These are phyloP conservation scores for Mucor saturninus DNA, from an alignment of 371 early-diverging fungal genomes.

Conservation along the genomic window DNA sequence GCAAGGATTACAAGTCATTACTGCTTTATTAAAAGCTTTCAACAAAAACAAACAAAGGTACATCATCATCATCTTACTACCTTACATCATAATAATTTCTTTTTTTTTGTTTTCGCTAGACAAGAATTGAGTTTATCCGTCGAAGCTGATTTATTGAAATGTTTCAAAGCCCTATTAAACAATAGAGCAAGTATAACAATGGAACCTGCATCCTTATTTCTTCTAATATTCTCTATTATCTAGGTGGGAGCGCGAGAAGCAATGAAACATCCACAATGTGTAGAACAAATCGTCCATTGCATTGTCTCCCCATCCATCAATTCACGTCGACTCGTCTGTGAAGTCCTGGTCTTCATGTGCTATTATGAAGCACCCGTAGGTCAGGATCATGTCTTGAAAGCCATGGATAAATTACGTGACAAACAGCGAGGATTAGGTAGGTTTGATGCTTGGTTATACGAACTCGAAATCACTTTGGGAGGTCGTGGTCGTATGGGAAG, in stretches of 20 bases:
- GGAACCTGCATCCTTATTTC: not conserved
- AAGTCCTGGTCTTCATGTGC: constrained; percentile 82
- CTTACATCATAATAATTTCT: not conserved
- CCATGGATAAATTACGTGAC: constrained; percentile 65
- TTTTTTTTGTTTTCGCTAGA: constrained; percentile 29
- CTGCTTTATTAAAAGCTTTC: constrained; percentile 61
- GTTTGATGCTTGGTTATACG: constrained; percentile 85
- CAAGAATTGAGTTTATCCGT: constrained; percentile 67
- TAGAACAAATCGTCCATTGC: constrained; percentile 76
- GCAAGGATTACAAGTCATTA: constrained; percentile 69
- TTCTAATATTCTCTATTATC: not conserved
- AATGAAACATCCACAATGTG: constrained; percentile 68
- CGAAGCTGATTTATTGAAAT: constrained; percentile 80
- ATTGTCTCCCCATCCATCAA: constrained; percentile 74
- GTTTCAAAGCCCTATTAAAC: constrained; percentile 79
- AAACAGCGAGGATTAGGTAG: constrained; percentile 63
- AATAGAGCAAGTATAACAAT: constrained; percentile 52
- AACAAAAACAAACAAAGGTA: constrained; percentile 55
- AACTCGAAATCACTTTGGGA: constrained; percentile 71
- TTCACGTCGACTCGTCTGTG: constrained; percentile 79
- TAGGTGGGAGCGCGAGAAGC: constrained; percentile 84
- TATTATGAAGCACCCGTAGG: constrained; percentile 79
- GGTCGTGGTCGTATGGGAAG: constrained; percentile 88
- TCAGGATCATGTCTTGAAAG: constrained; percentile 76
- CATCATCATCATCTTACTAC: not conserved